Base-by-base conservation (phyloP, 1,139 yeast genomes). In the Yamadazyma atmosphaerica region DNA sequence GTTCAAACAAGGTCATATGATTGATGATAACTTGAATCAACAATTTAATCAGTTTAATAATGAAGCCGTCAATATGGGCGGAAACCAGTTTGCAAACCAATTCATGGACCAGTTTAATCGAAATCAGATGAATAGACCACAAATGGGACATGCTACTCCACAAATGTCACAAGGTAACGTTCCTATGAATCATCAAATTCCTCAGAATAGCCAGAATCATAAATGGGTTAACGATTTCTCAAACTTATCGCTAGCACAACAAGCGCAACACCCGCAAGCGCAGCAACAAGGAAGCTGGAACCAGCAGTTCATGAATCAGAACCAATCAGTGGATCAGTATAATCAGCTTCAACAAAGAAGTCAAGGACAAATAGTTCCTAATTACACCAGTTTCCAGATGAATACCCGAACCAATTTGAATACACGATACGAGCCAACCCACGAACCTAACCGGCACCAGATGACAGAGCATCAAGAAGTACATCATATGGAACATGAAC, bases 181-280 rank as follows among this genome's bases (percentile, higher is more conserved):
- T n/a, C n/a, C n/a, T n/a, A n/a, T n/a, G 8, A 50, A 44, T 17
- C 49, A 43, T 6, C 53, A 42, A 15, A 46, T 37, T 8, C 44
- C 33, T 21, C 47, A 35, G 18, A 41, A 37, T 18, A 6, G 6
- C 9, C 14, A 28, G 17, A 33, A 35, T 10, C 40, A 45, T 18
- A 52, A 44, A 12, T 66, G 71, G 72, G 66, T 65, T 4, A 60
- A 51, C 39, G 72, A 65, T 41, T 67, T 67, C 43, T 57, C 67
- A 7, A 50, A 50, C 19, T 47, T 63, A 42, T 51, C 60, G 7
- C 43, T 62, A 15, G 40, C 36, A 6, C 36, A 36, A n/a, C 30
- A 43, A n/a, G n/a, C n/a, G n/a, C n/a, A n/a, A n/a, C n/a, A n/a
- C n/a, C n/a, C n/a, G n/a, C n/a, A n/a, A n/a, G n/a, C n/a, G n/a